Evolutionary conservation across 2,329 filamentous ascomycete species (phyloP).

Genomic region (Microsporum audouinii): DNA sequence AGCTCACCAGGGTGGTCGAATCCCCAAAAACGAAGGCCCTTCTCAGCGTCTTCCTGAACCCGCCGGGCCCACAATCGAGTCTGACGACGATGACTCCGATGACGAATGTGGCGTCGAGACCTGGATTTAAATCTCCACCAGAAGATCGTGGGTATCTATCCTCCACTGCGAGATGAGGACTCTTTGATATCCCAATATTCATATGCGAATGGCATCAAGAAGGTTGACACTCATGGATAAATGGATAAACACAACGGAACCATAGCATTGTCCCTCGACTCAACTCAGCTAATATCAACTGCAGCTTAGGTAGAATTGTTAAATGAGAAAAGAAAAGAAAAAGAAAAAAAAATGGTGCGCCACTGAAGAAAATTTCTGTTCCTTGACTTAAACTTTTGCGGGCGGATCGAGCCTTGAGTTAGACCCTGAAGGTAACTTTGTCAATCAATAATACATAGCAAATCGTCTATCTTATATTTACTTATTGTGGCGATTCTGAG

Average conservation of each 20-base stretch:
- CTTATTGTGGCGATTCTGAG: too few relatives aligned
- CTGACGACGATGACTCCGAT: conserved; percentile 19
- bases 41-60: conserved; percentile 17
- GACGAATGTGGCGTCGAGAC: conserved; percentile 16
- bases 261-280: background rate
- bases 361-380: background rate
- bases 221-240: background rate
- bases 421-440: too few relatives aligned
- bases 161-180: background rate
- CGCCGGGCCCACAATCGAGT: conserved; percentile 9
- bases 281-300: background rate
- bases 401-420: background rate
- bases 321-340: background rate
- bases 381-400: background rate
- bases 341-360: background rate
- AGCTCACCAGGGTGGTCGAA: conserved; percentile 14
- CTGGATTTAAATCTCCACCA: conserved; percentile 13
- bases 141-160: background rate
- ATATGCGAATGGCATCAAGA: background rate
- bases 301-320: background rate
- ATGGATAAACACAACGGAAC: background rate
- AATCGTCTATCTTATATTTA: too few relatives aligned
- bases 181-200: background rate
- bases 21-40: conserved; percentile 16
- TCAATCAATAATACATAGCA: too few relatives aligned